phyloP scores from a whole-genome alignment of 345 rosid species.

The Populus nigra region DNA sequence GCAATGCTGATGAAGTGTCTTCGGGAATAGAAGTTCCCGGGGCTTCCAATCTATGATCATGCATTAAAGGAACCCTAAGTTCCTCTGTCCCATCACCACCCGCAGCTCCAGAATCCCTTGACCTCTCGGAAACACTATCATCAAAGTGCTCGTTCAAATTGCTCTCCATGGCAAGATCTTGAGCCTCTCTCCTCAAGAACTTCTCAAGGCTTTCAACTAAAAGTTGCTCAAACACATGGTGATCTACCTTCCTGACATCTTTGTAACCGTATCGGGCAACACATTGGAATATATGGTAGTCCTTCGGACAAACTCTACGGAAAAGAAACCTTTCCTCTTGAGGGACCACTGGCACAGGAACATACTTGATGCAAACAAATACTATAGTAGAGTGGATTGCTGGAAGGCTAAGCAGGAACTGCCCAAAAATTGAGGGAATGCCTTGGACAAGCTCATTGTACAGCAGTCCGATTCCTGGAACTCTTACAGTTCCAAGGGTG shows the following conservation, averaged over 20 bases:
- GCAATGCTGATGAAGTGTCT: conserved; percentile 38
- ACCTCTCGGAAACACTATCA: conserved; percentile 40
- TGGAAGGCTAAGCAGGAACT: conserved; percentile 79
- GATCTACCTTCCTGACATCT: conserved; percentile 84
- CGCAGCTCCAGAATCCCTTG: conserved; percentile 24
- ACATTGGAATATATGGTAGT: conserved; percentile 90
- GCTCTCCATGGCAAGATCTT: conserved; percentile 74
- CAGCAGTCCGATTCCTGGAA: conserved; percentile 81
- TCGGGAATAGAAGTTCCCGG: conserved; percentile 28
- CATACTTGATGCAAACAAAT: conserved; percentile 90
- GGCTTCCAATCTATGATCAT: conserved; percentile 34
- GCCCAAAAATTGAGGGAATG: conserved; percentile 81
- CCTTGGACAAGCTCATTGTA: conserved; percentile 93
- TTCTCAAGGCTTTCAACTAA: conserved; percentile 75
- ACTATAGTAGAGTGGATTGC: conserved; percentile 87
- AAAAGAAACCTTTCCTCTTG: conserved; percentile 88
- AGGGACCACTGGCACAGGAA: conserved; percentile 88
- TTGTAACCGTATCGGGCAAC: conserved; percentile 91
- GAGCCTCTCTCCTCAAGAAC: conserved; percentile 74
- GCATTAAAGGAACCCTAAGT: conserved; percentile 62
- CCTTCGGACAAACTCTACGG: conserved; percentile 83
- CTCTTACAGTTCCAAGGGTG: conserved; percentile 74
- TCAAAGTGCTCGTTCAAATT: conserved; percentile 42
- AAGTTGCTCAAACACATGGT: conserved; percentile 74
- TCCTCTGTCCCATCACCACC: conserved; percentile 40